These are phyloP conservation scores for Seiridium unicorne DNA, from an alignment of 2,329 filamentous ascomycete species.

Conservation along the genomic window DNA sequence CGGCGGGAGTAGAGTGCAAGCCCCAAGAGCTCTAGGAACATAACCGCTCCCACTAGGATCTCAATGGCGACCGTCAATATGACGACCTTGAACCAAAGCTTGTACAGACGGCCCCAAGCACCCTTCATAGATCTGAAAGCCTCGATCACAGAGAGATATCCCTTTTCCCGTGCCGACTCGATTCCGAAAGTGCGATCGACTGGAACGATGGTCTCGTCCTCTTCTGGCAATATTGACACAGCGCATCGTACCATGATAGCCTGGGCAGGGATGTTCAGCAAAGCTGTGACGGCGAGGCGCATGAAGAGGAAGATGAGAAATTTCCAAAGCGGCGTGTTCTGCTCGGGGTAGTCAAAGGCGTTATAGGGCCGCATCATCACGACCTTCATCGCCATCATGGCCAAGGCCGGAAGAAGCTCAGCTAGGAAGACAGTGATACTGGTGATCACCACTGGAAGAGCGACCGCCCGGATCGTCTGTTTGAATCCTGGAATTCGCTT, in stretches of 20 bases:
- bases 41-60: neutral
- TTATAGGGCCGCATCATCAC: no score
- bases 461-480: constrained; percentile 63
- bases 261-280: constrained; percentile 69
- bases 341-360: neutral
- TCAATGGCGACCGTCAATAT: constrained; percentile 34
- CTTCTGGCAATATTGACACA: constrained; percentile 76
- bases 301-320: constrained; percentile 44
- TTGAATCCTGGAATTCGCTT: constrained; percentile 63
- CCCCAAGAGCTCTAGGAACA: neutral
- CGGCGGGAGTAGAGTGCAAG: neutral
- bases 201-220: constrained; percentile 78
- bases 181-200: constrained; percentile 83
- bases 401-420: neutral
- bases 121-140: constrained; percentile 75
- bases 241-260: constrained; percentile 78
- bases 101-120: constrained; percentile 67
- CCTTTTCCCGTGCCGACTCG: constrained; percentile 63
- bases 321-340: constrained; percentile 35
- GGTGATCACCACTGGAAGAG: constrained; percentile 60
- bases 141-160: constrained; percentile 66
- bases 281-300: constrained; percentile 26
- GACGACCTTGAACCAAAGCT: constrained; percentile 69
- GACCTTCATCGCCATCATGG: neutral
- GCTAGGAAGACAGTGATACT: constrained; percentile 22